Conservation (phyloP, 83 land plant genomes). For the Diphasiastrum complanatum region DNA sequence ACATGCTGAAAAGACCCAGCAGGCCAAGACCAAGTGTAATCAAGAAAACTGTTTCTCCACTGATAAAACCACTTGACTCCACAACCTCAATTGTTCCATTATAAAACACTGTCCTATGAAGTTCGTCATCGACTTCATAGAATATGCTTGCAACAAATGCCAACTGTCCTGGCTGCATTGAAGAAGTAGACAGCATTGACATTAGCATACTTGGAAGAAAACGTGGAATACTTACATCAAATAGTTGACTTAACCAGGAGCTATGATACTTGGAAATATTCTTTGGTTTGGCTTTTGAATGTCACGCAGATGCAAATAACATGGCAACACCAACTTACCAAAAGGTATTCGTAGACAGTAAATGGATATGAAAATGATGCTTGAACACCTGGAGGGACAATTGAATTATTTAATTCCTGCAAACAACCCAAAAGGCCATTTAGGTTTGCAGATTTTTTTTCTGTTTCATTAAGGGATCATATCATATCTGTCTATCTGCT, state of each 20-base stretch:
- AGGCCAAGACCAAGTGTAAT: conserved; percentile 65
- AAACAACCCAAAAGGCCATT: not conserved
- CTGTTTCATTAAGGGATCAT: not conserved
- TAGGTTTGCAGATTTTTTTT: not conserved
- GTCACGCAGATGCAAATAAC: not conserved
- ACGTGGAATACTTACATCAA: not conserved
- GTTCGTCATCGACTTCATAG: conserved; percentile 73
- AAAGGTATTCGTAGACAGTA: conserved; percentile 68
- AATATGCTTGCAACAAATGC: conserved; percentile 74
- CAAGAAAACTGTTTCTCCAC: conserved; percentile 75
- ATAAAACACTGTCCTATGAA: conserved; percentile 63
- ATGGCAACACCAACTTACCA: conserved; percentile 37
- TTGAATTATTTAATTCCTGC: conserved; percentile 55
- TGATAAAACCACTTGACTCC: conserved; percentile 67
- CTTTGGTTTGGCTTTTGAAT: not conserved
- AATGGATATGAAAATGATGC: conserved; percentile 75
- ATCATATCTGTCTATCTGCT: not conserved
- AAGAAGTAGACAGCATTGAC: not conserved
- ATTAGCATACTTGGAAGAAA: not conserved
- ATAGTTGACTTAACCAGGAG: not conserved
- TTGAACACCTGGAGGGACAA: conserved; percentile 67
- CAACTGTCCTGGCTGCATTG: conserved; percentile 74
- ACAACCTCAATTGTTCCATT: conserved; percentile 92
- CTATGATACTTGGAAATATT: not conserved
- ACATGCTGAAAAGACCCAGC: conserved; percentile 59